Conservation (phyloP, 768 basidiomycete species). For the Naematelia aurantialba region DNA sequence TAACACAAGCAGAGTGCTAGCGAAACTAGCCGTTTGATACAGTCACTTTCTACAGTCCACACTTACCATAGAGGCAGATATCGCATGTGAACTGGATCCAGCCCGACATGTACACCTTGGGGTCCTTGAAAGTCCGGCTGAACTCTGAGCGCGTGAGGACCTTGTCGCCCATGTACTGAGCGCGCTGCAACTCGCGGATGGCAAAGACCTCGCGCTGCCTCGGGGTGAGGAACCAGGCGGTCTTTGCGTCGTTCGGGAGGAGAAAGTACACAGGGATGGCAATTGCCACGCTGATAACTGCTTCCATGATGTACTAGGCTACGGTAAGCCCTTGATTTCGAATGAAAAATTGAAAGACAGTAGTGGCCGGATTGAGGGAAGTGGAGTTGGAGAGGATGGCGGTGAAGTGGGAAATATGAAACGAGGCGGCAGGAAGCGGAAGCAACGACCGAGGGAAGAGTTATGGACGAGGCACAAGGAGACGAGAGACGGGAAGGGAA, state of each 20-base stretch:
- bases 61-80: constrained; percentile 14
- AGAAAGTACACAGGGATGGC: constrained; percentile 9
- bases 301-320: constrained; percentile 17
- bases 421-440: no score
- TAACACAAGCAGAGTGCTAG: constrained; percentile 5
- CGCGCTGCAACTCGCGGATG: constrained; percentile 3
- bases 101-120: constrained; percentile 16
- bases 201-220: constrained; percentile 17
- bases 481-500: no score
- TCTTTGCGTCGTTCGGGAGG: constrained; percentile 15
- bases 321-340: background rate
- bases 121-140: constrained; percentile 10
- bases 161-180: constrained; percentile 18
- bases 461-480: no score
- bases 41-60: no score
- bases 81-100: constrained; percentile 15
- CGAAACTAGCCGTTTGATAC: no score
- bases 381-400: no score
- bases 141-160: constrained; percentile 12
- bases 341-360: no score
- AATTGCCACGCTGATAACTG: constrained; percentile 14
- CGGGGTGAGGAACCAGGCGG: constrained; percentile 12
- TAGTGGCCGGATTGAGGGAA: no score
- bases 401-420: no score
- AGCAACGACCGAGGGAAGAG: no score